phyloP scores from a whole-genome alignment of 2,329 filamentous ascomycete genomes.

The Aspergillus hortae region DNA sequence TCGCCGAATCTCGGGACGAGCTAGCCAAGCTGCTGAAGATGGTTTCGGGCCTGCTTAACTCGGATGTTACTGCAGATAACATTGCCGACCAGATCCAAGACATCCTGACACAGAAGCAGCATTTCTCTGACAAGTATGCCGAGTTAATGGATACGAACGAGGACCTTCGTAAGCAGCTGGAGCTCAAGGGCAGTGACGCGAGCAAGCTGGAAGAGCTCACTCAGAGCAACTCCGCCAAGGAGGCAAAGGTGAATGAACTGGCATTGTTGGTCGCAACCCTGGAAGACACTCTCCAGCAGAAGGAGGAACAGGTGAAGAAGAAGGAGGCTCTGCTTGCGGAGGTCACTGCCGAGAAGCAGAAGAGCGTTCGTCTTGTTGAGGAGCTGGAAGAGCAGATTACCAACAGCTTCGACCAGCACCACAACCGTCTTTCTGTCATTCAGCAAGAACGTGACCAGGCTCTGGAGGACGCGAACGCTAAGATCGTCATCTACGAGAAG shows the following conservation, averaged over 20 bases:
- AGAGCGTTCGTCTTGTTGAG: slow-evolving; percentile 86
- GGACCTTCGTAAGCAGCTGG: slow-evolving; percentile 36
- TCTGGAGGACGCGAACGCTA: slow-evolving; percentile 72
- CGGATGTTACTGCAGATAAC: slow-evolving; percentile 53
- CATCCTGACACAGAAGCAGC: slow-evolving; percentile 39
- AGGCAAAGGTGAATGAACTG: slow-evolving; percentile 56
- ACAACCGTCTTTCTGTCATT: slow-evolving; percentile 82
- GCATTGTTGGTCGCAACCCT: slow-evolving; percentile 45
- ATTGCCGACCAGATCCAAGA: slow-evolving; percentile 64
- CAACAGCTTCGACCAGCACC: slow-evolving; percentile 90
- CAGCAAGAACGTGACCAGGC: slow-evolving; percentile 71
- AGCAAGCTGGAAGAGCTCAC: slow-evolving; percentile 37
- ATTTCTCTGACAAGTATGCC: slow-evolving; percentile 41
- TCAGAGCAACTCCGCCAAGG: slow-evolving; percentile 40
- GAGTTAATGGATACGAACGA: slow-evolving; percentile 40
- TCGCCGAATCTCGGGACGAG: slow-evolving; percentile 63
- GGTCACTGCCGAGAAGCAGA: slow-evolving; percentile 68
- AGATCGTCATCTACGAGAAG: slow-evolving; percentile 59
- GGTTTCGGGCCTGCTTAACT: slow-evolving; percentile 44
- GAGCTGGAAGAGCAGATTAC: slow-evolving; percentile 96
- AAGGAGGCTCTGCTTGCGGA: slow-evolving; percentile 46
- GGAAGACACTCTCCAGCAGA: slow-evolving; percentile 43
- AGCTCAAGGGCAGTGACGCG: slow-evolving; percentile 33
- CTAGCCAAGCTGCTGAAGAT: slow-evolving; percentile 62
- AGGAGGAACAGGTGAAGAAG: slow-evolving; percentile 44